Base-by-base conservation (phyloP, 352 stramenopile genomes). In the Blastocystis sp. region DNA sequence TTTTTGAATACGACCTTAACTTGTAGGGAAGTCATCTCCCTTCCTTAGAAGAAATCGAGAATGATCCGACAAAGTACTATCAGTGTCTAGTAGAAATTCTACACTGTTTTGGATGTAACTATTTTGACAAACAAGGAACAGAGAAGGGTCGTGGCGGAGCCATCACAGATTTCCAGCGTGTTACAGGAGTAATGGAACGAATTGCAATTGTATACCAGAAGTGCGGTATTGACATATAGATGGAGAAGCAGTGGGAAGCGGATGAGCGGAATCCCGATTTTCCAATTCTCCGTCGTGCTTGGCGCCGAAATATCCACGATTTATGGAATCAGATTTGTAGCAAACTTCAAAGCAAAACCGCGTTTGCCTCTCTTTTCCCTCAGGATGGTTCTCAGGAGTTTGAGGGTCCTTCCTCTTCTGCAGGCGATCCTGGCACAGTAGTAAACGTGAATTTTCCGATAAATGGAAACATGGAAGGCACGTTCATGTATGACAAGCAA, bases 41-140 rank as follows among this genome's bases (percentile, higher is more conserved):
- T 4, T 62, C 37, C 34, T 7, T 65, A 13, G 69, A 81, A 41
- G 69, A 81, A 63, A 81, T 81, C 54, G 45, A 81, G 39, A 63
- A 63, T 47, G 45, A 81, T 43, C 69, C 69, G 0, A 64, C 50
- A 41, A 34, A 34, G 0, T 81, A 50, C 45, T 81, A 81, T 41
- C 69, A 45, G 2, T 81, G 50, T 65, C 47, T 81, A 3, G 69
- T 81, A 24, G 69, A 81, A 53, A 81, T 81, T 64, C 69, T 81
- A 0, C 69, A 81, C 9, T 81, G 69, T 41, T 81, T 81, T 26
- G 69, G 69, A 13, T 65, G 69, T 39, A 81, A 81, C 45, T 81
- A 81, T 47, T 81, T 81, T 41, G 69, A 81, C 43, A 81, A 81
- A 39, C 69, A 81, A 24, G 69, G 69, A 63, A 81, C 69, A 2